phyloP scores from a whole-genome alignment of 2,329 filamentous ascomycete species.

The Hortaea sp. region DNA sequence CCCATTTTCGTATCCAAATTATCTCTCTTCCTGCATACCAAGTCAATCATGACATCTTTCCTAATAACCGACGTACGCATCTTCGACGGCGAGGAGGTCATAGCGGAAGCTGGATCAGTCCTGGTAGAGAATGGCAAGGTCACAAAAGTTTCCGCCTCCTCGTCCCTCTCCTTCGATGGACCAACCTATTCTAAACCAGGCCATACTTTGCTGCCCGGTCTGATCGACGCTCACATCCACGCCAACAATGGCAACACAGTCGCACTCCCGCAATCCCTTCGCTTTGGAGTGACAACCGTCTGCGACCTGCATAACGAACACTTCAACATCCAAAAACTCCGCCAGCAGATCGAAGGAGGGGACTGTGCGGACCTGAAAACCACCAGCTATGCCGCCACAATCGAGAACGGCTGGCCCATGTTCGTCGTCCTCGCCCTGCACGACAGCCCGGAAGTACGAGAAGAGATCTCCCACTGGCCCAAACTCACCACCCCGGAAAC shows the following conservation, averaged over 20 bases:
- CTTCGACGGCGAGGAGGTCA: constrained; percentile 36
- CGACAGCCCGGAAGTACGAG: constrained; percentile 19
- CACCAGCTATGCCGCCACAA: constrained; percentile 39
- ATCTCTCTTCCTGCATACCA: too few relatives aligned
- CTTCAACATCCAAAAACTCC: constrained; percentile 23
- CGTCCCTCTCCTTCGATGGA: constrained; percentile 10
- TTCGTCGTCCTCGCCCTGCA: constrained; percentile 32
- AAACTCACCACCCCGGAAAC: constrained; percentile 32
- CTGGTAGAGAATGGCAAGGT: constrained; percentile 35
- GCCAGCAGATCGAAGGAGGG: constrained; percentile 20
- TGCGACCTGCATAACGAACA: constrained; percentile 40
- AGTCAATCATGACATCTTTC: constrained; percentile 23
- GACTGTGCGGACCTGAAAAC: constrained; percentile 41
- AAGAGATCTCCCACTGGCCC: constrained; percentile 37
- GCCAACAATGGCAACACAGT: constrained; percentile 30
- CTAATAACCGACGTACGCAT: constrained; percentile 35
- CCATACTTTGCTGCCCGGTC: constrained; percentile 39
- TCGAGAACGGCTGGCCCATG: constrained; percentile 44
- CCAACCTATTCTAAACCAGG: constrained; percentile 33
- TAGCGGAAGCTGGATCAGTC: constrained; percentile 31
- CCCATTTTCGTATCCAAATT: too few relatives aligned
- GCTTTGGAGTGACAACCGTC: constrained; percentile 44
- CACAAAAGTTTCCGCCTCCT: constrained; percentile 10
- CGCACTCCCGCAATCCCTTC: constrained; percentile 34
- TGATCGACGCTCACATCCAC: constrained; percentile 44